Conservation (phyloP, 169 alveolate genomes). For the Eimeria falciformis region DNA sequence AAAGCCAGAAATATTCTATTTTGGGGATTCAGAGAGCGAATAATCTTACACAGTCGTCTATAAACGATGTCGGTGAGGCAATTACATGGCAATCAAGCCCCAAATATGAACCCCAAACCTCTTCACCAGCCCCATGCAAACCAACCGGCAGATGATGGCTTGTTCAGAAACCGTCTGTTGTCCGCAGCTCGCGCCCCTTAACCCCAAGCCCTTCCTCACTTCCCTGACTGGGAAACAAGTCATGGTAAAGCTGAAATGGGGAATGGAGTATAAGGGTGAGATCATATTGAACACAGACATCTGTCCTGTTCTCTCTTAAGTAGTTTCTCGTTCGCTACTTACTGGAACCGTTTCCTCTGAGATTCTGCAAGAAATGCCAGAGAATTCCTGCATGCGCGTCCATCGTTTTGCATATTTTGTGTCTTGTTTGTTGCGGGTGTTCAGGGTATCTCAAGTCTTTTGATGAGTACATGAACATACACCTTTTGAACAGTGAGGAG, state of each 20-base stretch:
- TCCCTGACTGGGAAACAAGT: constrained; percentile 92
- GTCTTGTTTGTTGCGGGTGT: constrained; percentile 1
- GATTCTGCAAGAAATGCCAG: background rate
- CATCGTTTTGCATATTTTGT: background rate
- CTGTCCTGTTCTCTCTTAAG: background rate
- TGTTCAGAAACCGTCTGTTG: background rate
- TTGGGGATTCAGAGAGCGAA: no score
- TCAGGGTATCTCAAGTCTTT: constrained; percentile 90
- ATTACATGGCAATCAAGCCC: background rate
- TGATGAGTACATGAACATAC: constrained; percentile 94
- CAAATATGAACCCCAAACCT: background rate
- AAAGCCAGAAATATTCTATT: no score
- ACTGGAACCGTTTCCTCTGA: background rate
- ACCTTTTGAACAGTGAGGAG: constrained; percentile 93
- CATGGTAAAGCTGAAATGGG: constrained; percentile 95
- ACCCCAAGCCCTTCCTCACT: constrained; percentile 96
- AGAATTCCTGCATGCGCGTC: no score
- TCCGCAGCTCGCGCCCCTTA: constrained; percentile 89
- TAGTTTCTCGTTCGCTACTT: background rate
- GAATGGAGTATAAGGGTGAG: constrained; percentile 96
- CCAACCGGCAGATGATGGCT: no score
- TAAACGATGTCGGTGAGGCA: constrained; percentile 40
- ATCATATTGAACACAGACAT: background rate
- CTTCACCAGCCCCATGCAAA: no score
- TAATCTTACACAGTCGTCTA: no score